Evolutionary conservation across 164 flowering plant genomes (phyloP), one percentile per base, ranked within the genome.

Genomic region (Echeveria elegans): DNA sequence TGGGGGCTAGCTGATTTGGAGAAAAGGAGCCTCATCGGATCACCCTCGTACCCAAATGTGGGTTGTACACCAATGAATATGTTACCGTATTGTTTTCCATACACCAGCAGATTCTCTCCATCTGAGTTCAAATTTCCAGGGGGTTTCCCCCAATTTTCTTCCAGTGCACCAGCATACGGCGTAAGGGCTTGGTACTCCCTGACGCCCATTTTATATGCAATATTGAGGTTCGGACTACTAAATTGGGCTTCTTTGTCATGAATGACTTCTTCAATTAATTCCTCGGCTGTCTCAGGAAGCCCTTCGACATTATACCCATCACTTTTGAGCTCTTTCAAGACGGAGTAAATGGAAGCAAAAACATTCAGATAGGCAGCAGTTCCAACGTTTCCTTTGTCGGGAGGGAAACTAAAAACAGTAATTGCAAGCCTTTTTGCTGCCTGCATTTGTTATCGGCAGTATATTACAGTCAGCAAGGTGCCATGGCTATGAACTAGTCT

Each of bases 1-100:
- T 95, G 99, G 1, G 99, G 99, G 70, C 97, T 95, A 5, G 97
- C 99, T 1, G 99, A 95, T 79, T 92, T 95, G 45, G 99, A 91
- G 85, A 95, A 95, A 43, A 92, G 89, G 5, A 95, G 87, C 71
- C 99, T 72, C 99, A 95, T 95, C 0, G 99, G 99, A 64, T 95
- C 99, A 38, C 99, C 97, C 73, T 95, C 99, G 65, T 95, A 95
- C 6, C 97, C 99, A 69, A 95, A 95, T 7, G 99, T 95, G 14
- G 97, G 99, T 71, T 95, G 99, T 67, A 95, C 97, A 0, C 97
- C 99, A 21, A 95, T 95, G 78, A 95, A 95, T 40, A 92, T 80
- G 70, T 95, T 91, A 8, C 99, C 99, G 43, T 88, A 92, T 70
- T 92, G 90, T 70, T 95, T 95, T 11, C 97, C 99, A 72, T 89